A percentile compares a stretch with the other conserved stretches of the same genome.
phyloP scores from a whole-genome alignment of 75 land plant genomes.

The Gnetum montanum region DNA sequence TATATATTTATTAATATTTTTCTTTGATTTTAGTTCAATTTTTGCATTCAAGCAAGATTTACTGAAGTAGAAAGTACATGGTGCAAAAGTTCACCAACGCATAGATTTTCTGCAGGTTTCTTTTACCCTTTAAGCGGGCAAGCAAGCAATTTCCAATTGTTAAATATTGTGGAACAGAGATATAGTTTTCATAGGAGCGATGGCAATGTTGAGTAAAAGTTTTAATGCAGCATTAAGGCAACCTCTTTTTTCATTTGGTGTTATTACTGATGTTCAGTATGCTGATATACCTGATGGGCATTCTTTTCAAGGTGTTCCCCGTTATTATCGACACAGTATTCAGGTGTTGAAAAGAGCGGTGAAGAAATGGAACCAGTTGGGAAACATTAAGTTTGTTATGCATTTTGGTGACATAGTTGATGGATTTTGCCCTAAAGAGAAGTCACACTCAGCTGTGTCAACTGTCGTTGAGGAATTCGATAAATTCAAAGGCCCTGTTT shows the following conservation, averaged over 20 bases:
- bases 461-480: constrained; percentile 54
- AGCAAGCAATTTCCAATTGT: no score
- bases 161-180: no score
- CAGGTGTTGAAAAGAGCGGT: constrained; percentile 70
- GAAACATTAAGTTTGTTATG: constrained; percentile 48
- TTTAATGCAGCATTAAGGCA: no score
- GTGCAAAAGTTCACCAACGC: no score
- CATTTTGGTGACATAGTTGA: constrained; percentile 98
- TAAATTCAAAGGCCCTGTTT: constrained; percentile 61
- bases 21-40: no score
- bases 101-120: no score
- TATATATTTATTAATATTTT: no score
- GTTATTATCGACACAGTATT: constrained; percentile 80
- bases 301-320: constrained; percentile 79
- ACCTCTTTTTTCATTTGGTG: constrained; percentile 89
- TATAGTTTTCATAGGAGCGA: no score
- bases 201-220: no score
- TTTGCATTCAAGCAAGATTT: no score
- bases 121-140: no score
- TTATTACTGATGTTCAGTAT: constrained; percentile 92
- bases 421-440: constrained; percentile 78
- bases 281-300: constrained; percentile 86
- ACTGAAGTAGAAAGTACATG: no score
- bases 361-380: constrained; percentile 51
- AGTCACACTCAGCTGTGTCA: constrained; percentile 39